Evolutionary conservation across 176 grass and related monocot species (phyloP), one percentile per base, ranked within the genome.

Genomic region (Thinopyrum elongatum): DNA sequence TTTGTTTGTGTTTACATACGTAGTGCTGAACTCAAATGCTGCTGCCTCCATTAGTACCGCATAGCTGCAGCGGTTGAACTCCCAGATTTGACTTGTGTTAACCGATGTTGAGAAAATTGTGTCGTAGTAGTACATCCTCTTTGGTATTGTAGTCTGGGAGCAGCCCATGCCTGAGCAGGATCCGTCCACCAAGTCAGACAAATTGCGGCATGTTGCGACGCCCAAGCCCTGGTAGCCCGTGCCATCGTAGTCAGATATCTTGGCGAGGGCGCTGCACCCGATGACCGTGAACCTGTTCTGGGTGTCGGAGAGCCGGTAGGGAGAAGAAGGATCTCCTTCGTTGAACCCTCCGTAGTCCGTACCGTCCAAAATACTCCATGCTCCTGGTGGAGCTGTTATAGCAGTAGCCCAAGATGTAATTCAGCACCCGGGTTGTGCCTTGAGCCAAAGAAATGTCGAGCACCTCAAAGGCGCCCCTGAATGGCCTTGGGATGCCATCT

Each of bases 201-300:
- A 1, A 0, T 8, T 9, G 22, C 7, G 0, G 8, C 88, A 87
- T 0, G 36, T 70, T 16, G 93, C 88, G 8, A 90, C 70, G 10
- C 90, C 92, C 1, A 86, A 83, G 11, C 66, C 74, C 26, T 2
- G 8, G 28, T 89, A 92, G 3, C 5, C 10, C 0, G 13, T 26
- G 3, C 1, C 5, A 10, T 2, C 1, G 31, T 1, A 13, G n/a
- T 22, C 10, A 0, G 2, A 0, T 17, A 85, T 82, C 29, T 77
- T 89, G 1, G 81, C 30, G 0, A 95, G 36, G 44, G 89, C 87
- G 1, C 67, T 13, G 80, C 84, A 84, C 0, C 94, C 94, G 1
- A 91, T 84, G 11, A 61, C 74, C 0, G 87, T 89, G 61, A 93
- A 93, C 84, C 74, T 93, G 47, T 95, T 95, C 3, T 33, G 13